phyloP scores from a whole-genome alignment of 176 grass and related monocot species.

The Pontederia crassipes region DNA sequence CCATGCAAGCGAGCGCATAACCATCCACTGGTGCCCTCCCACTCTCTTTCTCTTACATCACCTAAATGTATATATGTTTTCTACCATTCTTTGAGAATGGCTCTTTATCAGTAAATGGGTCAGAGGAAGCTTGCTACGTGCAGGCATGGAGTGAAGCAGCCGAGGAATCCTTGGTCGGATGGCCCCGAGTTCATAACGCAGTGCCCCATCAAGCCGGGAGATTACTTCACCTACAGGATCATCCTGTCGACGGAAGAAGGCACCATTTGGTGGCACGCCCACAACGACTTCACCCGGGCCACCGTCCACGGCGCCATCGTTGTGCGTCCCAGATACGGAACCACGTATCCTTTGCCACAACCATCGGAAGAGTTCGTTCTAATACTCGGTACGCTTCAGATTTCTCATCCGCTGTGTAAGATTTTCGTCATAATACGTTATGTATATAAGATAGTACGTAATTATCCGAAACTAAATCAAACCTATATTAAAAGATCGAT shows the following conservation, averaged over 20 bases:
- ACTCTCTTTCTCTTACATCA: not conserved
- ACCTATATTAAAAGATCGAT: not conserved
- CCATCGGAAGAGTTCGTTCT: slow-evolving; percentile 63
- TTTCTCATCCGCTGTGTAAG: no score
- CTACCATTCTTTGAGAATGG: not conserved
- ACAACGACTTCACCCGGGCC: slow-evolving; percentile 68
- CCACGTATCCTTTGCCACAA: slow-evolving; percentile 49
- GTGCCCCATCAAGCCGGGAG: not conserved
- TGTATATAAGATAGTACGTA: not conserved
- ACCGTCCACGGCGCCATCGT: slow-evolving; percentile 59
- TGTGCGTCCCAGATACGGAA: slow-evolving; percentile 42
- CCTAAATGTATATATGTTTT: not conserved
- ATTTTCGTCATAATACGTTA: not conserved
- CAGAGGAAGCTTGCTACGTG: not conserved
- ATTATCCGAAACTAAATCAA: not conserved
- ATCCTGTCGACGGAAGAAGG: slow-evolving; percentile 45
- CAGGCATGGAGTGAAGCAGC: slow-evolving; percentile 16
- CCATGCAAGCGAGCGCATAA: slow-evolving; percentile 45
- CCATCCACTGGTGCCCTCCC: slow-evolving; percentile 55
- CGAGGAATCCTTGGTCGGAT: not conserved
- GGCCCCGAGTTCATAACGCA: slow-evolving; percentile 15
- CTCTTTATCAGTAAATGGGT: no score
- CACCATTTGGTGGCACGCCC: slow-evolving; percentile 89
- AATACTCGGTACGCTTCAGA: slow-evolving; percentile 36
- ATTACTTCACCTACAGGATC: slow-evolving; percentile 24